Percentiles rank a stretch among this genome's conserved stretches.
phyloP scores from a whole-genome alignment of 176 grass and related monocot genomes.

The Oryza meridionalis region DNA sequence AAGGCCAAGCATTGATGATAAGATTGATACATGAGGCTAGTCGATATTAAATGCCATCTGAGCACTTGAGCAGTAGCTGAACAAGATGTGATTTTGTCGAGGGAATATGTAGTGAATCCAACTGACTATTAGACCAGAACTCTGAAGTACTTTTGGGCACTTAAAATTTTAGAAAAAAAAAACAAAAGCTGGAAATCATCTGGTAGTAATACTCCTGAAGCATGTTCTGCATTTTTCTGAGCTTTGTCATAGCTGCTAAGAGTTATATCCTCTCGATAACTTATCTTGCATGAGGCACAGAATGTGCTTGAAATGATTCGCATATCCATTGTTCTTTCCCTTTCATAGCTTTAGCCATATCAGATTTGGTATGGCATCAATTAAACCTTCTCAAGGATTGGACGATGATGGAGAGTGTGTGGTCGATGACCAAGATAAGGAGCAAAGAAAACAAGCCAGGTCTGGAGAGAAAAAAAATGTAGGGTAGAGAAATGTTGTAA shows the following conservation, averaged over 20 bases:
- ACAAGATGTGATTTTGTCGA: background rate
- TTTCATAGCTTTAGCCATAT: background rate
- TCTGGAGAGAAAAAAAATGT: background rate
- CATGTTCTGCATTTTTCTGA: background rate
- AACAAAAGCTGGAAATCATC: background rate
- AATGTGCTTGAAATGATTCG: background rate
- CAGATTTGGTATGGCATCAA: background rate
- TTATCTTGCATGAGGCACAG: background rate
- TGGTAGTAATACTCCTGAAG: background rate
- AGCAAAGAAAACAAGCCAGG: background rate
- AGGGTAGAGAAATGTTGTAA: background rate
- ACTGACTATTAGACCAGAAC: background rate
- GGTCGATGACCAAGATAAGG: background rate
- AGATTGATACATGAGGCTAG: background rate
- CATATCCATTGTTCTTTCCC: background rate
- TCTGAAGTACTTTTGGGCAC: background rate
- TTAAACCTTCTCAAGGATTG: background rate
- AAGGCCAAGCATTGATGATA: background rate
- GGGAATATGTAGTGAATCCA: background rate
- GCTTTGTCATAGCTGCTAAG: background rate
- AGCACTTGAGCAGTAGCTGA: background rate
- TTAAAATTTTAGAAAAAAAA: background rate
- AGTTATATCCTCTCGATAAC: background rate
- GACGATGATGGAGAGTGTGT: background rate
- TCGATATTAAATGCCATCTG: background rate